phyloP scores from a whole-genome alignment of 2,329 filamentous ascomycete species.

The Colletotrichum incanum region DNA sequence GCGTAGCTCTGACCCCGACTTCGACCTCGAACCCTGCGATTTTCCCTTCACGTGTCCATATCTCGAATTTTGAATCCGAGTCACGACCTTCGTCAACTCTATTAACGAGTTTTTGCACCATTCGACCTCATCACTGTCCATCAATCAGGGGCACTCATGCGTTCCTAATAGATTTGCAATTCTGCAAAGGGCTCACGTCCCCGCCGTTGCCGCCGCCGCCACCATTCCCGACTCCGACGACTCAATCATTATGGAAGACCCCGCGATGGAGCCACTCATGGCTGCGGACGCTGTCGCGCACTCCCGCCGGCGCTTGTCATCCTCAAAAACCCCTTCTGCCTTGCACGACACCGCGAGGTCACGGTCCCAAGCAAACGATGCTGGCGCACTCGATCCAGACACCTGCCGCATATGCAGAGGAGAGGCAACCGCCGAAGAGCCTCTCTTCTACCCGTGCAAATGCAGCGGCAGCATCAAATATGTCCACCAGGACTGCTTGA shows the following conservation, averaged over 20 bases:
- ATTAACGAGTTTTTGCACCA: slow-evolving; percentile 3
- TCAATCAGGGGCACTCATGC: slow-evolving; percentile 33
- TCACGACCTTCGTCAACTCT: not conserved
- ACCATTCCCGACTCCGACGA: slow-evolving; percentile 19
- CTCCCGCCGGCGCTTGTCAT: slow-evolving; percentile 47
- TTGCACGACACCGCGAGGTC: slow-evolving; percentile 21
- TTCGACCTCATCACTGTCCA: not conserved
- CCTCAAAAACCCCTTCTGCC: slow-evolving; percentile 20
- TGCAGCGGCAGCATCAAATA: slow-evolving; percentile 99
- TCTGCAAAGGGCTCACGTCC: slow-evolving; percentile 31
- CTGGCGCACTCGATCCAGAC: slow-evolving; percentile 70
- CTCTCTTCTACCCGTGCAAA: slow-evolving; percentile 97
- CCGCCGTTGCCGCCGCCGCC: slow-evolving; percentile 8
- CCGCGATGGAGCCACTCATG: slow-evolving; percentile 47
- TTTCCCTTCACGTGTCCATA: slow-evolving; percentile 21
- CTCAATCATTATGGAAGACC: slow-evolving; percentile 46
- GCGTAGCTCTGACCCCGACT: slow-evolving; percentile 1
- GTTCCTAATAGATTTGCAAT: slow-evolving; percentile 31
- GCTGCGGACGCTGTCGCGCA: slow-evolving; percentile 49
- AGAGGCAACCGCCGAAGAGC: slow-evolving; percentile 86
- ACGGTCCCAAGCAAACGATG: slow-evolving; percentile 36
- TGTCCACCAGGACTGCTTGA: slow-evolving; percentile 97
- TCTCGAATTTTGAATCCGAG: not conserved
- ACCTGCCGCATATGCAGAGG: slow-evolving; percentile 98
- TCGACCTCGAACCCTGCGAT: not conserved